Base-by-base conservation (phyloP, 2,329 filamentous ascomycete species). In the Zymoseptoria pseudotritici region DNA sequence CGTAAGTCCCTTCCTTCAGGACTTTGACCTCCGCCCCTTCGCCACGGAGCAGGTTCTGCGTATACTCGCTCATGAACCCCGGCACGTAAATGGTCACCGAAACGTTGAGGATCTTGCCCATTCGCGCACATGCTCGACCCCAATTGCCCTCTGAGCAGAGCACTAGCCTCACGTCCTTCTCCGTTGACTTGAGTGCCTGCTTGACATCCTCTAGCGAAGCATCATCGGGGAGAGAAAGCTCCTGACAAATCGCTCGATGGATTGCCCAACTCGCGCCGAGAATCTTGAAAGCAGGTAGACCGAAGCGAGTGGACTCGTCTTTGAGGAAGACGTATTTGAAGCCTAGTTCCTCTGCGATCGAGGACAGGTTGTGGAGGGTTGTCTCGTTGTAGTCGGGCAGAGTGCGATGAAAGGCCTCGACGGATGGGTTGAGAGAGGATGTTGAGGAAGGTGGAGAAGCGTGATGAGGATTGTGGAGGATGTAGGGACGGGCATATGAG, bases 101-200 rank as follows among this genome's bases (percentile, higher is more conserved):
- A 0, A 90, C 72, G 0, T 75, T 78, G 9, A 93, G 74, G 10
- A 85, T 77, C 50, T 74, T 76, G 0, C 82, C 86, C 83, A 92
- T 90, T 6, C 82, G 78, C 0, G 88, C 86, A 1, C 91, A 81
- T 0, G 90, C 89, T 1, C 88, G 78, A 0, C 90, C 89, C 77
- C 89, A 88, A 64, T 93, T 93, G 0, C 89, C 90, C 54, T 90
- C 88, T 0, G 87, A 90, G 1, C 86, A 85, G 0, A 88, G 84
- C 50, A 86, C 80, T 0, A 90, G 70, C 0, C 68, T 74, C 20
- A 84, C 65, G 0, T 69, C 65, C 0, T 67, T 58, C 1, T 63
- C 66, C 1, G 66, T 58, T 36, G 51, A 67, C 71, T 1, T 69
- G 68, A 66, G 51, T 13, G 50, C 57, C 0, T 64, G 53, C 2